These are phyloP conservation scores for Limnomonas spitsbergensis DNA, from an alignment of 139 green algal genomes.

Conservation along the genomic window DNA sequence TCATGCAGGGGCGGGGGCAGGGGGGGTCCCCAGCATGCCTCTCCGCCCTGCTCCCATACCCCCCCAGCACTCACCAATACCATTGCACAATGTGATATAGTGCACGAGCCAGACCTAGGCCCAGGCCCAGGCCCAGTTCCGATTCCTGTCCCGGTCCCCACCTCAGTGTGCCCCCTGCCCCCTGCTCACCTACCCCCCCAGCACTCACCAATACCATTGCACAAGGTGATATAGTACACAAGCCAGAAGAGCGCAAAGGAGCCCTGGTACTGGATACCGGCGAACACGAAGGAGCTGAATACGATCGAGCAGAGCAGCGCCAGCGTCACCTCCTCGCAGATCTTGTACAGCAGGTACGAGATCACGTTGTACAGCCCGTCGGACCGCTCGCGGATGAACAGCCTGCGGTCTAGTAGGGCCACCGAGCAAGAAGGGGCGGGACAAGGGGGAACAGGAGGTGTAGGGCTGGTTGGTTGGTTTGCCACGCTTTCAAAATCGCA, in stretches of 20 bases:
- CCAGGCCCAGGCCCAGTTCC: too few relatives aligned
- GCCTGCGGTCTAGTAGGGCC: constrained; percentile 71
- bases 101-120: constrained; percentile 59
- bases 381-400: constrained; percentile 74
- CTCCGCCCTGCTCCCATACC: too few relatives aligned
- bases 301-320: not conserved
- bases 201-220: constrained; percentile 46
- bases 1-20: too few relatives aligned
- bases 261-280: constrained; percentile 13
- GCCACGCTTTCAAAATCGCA: too few relatives aligned
- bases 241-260: constrained; percentile 49
- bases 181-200: too few relatives aligned
- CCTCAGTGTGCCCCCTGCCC: too few relatives aligned
- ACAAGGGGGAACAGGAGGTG: too few relatives aligned
- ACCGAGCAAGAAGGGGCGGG: not conserved
- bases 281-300: not conserved
- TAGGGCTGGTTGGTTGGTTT: too few relatives aligned
- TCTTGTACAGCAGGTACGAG: constrained; percentile 75
- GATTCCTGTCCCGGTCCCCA: too few relatives aligned
- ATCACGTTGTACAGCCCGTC: constrained; percentile 75
- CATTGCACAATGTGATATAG: constrained; percentile 40
- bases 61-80: constrained; percentile 60
- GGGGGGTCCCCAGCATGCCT: too few relatives aligned
- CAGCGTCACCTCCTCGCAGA: constrained; percentile 51
- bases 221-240: constrained; percentile 47